Conservation (phyloP, 441 rosid genomes). For the Mallotus japonicus region DNA sequence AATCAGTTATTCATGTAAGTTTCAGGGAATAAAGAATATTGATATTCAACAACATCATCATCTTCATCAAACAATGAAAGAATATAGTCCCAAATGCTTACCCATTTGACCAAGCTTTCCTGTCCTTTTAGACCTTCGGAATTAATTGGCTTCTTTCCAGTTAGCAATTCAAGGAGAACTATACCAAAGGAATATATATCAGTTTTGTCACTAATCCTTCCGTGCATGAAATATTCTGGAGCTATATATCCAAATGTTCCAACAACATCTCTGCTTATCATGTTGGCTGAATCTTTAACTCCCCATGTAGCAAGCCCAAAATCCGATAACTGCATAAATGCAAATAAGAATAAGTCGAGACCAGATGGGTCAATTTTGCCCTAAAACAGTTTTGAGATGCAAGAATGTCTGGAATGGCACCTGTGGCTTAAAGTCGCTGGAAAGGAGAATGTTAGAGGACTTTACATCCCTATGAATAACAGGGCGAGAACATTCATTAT, state of each 20-base stretch:
- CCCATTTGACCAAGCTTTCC: conserved; percentile 85
- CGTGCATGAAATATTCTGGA: conserved; percentile 90
- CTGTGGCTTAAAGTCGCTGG: conserved; percentile 66
- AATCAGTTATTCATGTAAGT: not conserved
- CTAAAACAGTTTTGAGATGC: not conserved
- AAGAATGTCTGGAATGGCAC: conserved; percentile 28
- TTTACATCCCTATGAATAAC: conserved; percentile 87
- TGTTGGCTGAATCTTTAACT: conserved; percentile 41
- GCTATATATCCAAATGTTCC: conserved; percentile 96
- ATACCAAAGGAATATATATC: conserved; percentile 87
- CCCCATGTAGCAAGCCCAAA: conserved; percentile 86
- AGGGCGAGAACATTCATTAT: conserved; percentile 48
- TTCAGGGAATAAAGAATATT: not conserved
- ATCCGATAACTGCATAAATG: conserved; percentile 57
- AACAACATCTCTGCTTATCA: conserved; percentile 52
- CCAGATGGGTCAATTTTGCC: not conserved
- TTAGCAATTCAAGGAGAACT: conserved; percentile 71
- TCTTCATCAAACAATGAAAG: not conserved
- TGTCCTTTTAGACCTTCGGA: conserved; percentile 36
- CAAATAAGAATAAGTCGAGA: not conserved
- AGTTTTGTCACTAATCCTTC: conserved; percentile 70
- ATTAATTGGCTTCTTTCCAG: conserved; percentile 68
- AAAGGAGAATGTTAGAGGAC: conserved; percentile 82
- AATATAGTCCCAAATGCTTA: conserved; percentile 29
- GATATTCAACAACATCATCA: too few species aligned